Evolutionary conservation across 345 rosid genomes (phyloP).

Genomic region (Boechera retrofracta): DNA sequence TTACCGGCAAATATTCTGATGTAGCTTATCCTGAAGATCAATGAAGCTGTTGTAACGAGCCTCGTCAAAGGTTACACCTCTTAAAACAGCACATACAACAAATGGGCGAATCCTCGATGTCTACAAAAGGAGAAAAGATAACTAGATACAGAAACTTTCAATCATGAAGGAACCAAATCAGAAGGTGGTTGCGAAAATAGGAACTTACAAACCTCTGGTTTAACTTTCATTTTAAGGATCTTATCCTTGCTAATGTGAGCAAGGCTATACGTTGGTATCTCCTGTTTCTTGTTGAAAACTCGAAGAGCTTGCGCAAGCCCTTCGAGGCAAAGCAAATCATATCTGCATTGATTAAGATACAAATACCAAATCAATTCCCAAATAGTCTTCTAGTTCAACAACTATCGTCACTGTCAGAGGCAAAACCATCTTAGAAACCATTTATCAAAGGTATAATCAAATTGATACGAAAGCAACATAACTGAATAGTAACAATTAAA

Average conservation of each 20-base stretch:
- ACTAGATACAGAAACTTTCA: conserved; percentile 2
- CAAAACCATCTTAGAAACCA: too few species aligned
- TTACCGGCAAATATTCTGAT: conserved; percentile 94
- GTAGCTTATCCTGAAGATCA: conserved; percentile 96
- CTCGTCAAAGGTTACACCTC: conserved; percentile 82
- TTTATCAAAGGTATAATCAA: neutral
- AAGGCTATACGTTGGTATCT: conserved; percentile 59
- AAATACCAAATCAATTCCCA: neutral
- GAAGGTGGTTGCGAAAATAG: neutral
- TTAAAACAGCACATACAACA: conserved; percentile 87
- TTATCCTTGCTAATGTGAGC: conserved; percentile 52
- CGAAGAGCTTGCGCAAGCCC: conserved; percentile 98
- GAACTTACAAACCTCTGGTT: conserved; percentile 60
- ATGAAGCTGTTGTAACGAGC: conserved; percentile 92
- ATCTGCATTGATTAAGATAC: conserved; percentile 50
- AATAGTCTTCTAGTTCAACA: neutral
- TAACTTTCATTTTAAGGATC: conserved; percentile 74
- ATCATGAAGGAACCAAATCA: conserved; percentile 3
- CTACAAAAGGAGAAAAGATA: conserved; percentile 45
- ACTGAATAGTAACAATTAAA: conserved; percentile 6
- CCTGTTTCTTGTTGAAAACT: conserved; percentile 67
- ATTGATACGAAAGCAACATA: neutral
- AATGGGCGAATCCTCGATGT: conserved; percentile 71
- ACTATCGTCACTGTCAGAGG: neutral
- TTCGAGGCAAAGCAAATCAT: conserved; percentile 94